phyloP scores from a whole-genome alignment of 2,329 filamentous ascomycete species.

The Exophiala oligosperma region DNA sequence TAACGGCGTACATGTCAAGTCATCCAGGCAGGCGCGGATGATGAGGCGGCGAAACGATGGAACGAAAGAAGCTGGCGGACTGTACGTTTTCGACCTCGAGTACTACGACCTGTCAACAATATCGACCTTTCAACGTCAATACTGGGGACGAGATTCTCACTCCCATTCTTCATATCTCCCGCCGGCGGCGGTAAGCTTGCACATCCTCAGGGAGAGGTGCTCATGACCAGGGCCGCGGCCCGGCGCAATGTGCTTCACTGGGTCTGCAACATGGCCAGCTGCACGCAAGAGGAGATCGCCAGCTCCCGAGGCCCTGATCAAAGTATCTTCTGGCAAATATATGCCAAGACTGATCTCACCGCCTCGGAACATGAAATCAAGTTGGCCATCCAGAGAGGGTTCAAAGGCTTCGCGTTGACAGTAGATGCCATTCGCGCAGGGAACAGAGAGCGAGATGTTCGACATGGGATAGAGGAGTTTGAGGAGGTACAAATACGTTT shows the following conservation, averaged over 20 bases:
- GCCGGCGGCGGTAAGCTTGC: constrained; percentile 38
- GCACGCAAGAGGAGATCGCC: too few species aligned
- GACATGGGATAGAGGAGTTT: background rate
- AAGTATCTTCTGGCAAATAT: background rate
- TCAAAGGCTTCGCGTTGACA: background rate
- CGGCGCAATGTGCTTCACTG: background rate
- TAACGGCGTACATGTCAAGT: constrained; percentile 31
- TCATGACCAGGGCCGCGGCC: constrained; percentile 37
- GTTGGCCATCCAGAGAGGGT: background rate
- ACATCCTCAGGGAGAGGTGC: constrained; percentile 36
- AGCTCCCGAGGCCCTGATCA: background rate
- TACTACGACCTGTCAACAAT: constrained; percentile 41
- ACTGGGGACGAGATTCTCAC: constrained; percentile 34
- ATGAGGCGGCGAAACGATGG: constrained; percentile 13
- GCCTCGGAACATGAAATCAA: background rate
- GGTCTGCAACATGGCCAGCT: too few species aligned
- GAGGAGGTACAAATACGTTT: too few species aligned
- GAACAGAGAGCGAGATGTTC: background rate
- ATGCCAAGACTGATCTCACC: background rate
- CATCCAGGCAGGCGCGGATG: constrained; percentile 32
- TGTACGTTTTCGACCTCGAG: constrained; percentile 42
- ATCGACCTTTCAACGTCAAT: constrained; percentile 23
- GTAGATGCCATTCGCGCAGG: background rate
- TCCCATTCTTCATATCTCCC: constrained; percentile 40
- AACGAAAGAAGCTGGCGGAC: constrained; percentile 11